These are phyloP conservation scores for Sistotremastrum niveocremeum DNA, from an alignment of 768 basidiomycete genomes.

Conservation along the genomic window DNA sequence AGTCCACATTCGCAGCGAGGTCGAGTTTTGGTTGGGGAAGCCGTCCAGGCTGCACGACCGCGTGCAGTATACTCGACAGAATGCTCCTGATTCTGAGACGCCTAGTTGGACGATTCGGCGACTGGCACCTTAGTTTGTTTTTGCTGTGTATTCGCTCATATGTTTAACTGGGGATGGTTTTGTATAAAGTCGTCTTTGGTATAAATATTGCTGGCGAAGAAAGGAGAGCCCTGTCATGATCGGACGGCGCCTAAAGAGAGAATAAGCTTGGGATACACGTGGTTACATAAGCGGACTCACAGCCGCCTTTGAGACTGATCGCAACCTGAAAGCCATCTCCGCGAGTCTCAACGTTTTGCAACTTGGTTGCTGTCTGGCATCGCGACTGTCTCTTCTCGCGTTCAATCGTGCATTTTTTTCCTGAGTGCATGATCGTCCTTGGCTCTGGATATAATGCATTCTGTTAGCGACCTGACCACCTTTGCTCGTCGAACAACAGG, in stretches of 20 bases:
- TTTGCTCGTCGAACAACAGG: conserved; percentile 73
- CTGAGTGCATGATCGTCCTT: neutral
- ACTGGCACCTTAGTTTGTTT: conserved; percentile 46
- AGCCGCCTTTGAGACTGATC: neutral
- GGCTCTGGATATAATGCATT: conserved; percentile 36
- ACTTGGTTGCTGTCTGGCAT: too few relatives aligned
- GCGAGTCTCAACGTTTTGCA: neutral
- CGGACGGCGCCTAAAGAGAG: too few relatives aligned
- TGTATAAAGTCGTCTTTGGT: too few relatives aligned
- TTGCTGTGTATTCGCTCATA: too few relatives aligned
- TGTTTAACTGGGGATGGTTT: too few relatives aligned
- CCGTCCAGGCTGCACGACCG: conserved; percentile 92
- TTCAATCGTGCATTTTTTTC: too few relatives aligned
- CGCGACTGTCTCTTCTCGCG: too few relatives aligned
- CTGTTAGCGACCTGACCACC: conserved; percentile 83
- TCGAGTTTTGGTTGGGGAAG: conserved; percentile 96
- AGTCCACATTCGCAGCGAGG: conserved; percentile 41
- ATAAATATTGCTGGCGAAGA: too few relatives aligned
- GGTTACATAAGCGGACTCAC: too few relatives aligned
- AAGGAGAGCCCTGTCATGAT: too few relatives aligned
- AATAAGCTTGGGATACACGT: too few relatives aligned
- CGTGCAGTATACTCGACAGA: conserved; percentile 55
- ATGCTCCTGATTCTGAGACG: conserved; percentile 31
- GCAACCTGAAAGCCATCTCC: neutral
- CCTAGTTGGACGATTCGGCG: conserved; percentile 68